These are phyloP conservation scores for Ceratocystis smalleyi DNA, from an alignment of 2,329 filamentous ascomycete genomes.

Conservation along the genomic window DNA sequence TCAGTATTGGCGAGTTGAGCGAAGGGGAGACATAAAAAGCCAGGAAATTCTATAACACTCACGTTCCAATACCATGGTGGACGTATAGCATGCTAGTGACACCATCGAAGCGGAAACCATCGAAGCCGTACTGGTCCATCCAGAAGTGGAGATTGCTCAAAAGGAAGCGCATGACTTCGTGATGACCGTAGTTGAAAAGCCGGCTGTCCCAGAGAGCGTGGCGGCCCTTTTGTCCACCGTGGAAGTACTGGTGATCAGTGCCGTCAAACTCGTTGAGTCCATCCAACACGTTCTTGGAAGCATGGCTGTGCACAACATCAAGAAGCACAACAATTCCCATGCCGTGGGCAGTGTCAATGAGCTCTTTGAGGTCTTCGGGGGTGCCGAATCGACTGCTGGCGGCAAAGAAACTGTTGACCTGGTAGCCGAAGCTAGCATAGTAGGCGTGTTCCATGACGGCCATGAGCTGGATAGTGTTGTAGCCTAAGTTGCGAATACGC, in stretches of 20 bases:
- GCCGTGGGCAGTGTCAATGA: constrained; percentile 86
- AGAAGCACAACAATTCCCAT: constrained; percentile 82
- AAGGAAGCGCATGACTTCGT: constrained; percentile 90
- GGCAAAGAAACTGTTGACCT: constrained; percentile 97
- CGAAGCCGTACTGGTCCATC: constrained; percentile 97
- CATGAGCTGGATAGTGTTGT: constrained; percentile 98
- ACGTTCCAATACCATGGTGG: constrained; percentile 95
- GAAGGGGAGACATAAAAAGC: neutral
- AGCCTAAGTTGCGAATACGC: constrained; percentile 75
- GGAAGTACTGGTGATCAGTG: constrained; percentile 91
- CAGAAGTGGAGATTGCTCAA: constrained; percentile 92
- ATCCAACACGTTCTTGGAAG: constrained; percentile 92
- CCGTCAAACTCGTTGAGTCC: constrained; percentile 94
- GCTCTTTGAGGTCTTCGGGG: constrained; percentile 88
- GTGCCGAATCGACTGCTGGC: constrained; percentile 88
- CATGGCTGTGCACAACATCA: constrained; percentile 94
- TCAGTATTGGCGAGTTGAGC: neutral
- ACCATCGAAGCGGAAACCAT: constrained; percentile 94
- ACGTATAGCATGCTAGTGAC: constrained; percentile 96
- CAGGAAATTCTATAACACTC: constrained; percentile 27
- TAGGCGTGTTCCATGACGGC: constrained; percentile 99
- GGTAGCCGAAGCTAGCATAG: constrained; percentile 97
- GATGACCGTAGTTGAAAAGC: constrained; percentile 89
- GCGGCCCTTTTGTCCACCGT: constrained; percentile 64
- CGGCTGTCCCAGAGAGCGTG: constrained; percentile 95